Percentiles rank a stretch among this genome's conserved stretches.
Evolutionary conservation across 2,329 filamentous ascomycete species (phyloP).

Genomic region (Botrytis hyacinthi): DNA sequence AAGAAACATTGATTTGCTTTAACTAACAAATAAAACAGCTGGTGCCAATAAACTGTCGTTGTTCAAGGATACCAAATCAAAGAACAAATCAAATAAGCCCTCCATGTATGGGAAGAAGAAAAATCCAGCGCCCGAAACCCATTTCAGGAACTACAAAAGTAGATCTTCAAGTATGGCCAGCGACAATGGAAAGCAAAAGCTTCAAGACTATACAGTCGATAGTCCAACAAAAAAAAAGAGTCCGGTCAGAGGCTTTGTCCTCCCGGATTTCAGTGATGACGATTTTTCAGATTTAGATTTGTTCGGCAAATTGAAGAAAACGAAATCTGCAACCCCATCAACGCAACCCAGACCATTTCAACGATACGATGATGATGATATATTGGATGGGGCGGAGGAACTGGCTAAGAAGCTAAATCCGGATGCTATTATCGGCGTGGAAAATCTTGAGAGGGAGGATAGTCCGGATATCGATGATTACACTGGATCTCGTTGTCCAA

Average conservation of each 20-base stretch:
- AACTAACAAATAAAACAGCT: slow-evolving; percentile 13
- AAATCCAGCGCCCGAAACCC: slow-evolving; percentile 1
- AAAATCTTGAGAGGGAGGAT: not conserved
- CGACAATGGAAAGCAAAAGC: slow-evolving; percentile 1
- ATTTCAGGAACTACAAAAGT: not conserved
- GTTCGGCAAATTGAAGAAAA: not conserved
- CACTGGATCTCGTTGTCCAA: slow-evolving; percentile 52
- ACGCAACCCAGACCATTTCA: slow-evolving; percentile 6
- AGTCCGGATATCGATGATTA: not conserved
- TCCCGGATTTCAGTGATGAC: slow-evolving; percentile 5
- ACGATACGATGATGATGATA: slow-evolving; percentile 13
- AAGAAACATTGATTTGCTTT: not conserved
- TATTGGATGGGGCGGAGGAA: slow-evolving; percentile 8
- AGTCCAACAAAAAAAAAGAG: not conserved
- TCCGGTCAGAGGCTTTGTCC: slow-evolving; percentile 1
- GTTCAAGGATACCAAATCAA: not conserved
- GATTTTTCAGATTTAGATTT: slow-evolving; percentile 6
- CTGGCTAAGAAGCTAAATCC: slow-evolving; percentile 2
- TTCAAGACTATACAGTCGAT: not conserved
- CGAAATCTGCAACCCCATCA: not conserved
- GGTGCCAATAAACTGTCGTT: not conserved
- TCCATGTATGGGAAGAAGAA: slow-evolving; percentile 15
- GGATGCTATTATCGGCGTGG: not conserved
- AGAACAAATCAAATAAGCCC: not conserved
- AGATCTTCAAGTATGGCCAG: slow-evolving; percentile 15